Conservation (phyloP, 257 asterid genomes). For the Gentiana dahurica region DNA sequence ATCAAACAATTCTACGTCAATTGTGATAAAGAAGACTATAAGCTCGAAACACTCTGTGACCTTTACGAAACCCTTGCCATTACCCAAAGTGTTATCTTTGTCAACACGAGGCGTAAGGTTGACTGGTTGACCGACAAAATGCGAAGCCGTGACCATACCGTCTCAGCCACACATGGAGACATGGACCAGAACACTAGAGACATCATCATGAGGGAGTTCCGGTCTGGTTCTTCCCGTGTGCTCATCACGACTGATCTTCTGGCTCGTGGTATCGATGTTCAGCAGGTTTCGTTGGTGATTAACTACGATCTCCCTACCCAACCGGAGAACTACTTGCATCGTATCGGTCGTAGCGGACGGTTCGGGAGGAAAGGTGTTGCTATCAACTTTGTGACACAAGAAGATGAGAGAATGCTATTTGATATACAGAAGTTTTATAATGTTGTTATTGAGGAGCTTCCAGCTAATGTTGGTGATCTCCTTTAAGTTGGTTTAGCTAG, state of each 20-base stretch:
- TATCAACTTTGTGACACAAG: conserved; percentile 71
- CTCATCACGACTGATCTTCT: conserved; percentile 72
- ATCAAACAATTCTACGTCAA: conserved; percentile 35
- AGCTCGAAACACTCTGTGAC: conserved; percentile 36
- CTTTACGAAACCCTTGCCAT: conserved; percentile 38
- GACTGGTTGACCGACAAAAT: conserved; percentile 42
- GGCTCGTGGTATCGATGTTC: conserved; percentile 83
- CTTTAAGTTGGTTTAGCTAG: conserved; percentile 28
- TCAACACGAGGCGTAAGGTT: conserved; percentile 41
- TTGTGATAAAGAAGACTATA: conserved; percentile 33
- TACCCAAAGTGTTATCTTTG: conserved; percentile 41
- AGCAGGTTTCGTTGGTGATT: conserved; percentile 73
- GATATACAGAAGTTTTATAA: conserved; percentile 72
- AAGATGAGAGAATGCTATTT: conserved; percentile 62
- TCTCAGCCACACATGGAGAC: conserved; percentile 41
- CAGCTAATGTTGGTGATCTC: conserved; percentile 80
- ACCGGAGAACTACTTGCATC: conserved; percentile 79
- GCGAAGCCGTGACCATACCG: conserved; percentile 39
- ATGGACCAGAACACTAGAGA: conserved; percentile 46
- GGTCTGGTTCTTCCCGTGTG: conserved; percentile 65
- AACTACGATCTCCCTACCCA: conserved; percentile 77
- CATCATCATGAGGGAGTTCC: conserved; percentile 39
- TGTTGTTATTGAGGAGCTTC: conserved; percentile 67
- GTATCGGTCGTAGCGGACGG: conserved; percentile 80
- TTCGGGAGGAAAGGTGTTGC: conserved; percentile 88